phyloP scores from a whole-genome alignment of 2,329 filamentous ascomycete species.

The Paraphoma chrysanthemicola region DNA sequence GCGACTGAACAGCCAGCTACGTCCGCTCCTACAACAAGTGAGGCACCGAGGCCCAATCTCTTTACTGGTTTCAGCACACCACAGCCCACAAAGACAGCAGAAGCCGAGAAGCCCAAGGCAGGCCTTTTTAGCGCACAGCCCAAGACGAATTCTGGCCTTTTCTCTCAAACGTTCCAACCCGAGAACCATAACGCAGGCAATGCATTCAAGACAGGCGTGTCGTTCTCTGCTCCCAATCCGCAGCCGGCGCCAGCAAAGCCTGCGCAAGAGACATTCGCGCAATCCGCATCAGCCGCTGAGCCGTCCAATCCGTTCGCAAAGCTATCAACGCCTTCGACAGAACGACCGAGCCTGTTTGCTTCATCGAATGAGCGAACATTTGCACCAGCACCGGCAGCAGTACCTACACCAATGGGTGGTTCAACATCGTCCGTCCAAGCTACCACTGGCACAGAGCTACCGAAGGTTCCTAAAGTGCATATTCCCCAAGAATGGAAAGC shows the following conservation, averaged over 20 bases:
- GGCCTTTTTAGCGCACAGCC: constrained; percentile 28
- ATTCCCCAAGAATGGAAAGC: constrained; percentile 35
- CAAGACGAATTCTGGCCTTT: constrained; percentile 26
- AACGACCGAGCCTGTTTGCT: constrained; percentile 21
- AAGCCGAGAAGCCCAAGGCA: constrained; percentile 19
- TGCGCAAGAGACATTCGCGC: constrained; percentile 14
- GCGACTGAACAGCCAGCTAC: background rate
- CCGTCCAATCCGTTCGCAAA: constrained; percentile 23
- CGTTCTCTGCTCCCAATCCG: constrained; percentile 13
- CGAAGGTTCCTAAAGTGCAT: constrained; percentile 33
- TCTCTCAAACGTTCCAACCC: constrained; percentile 23
- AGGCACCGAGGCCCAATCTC: constrained; percentile 19
- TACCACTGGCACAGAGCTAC: constrained; percentile 16
- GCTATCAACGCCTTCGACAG: constrained; percentile 16
- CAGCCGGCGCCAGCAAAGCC: constrained; percentile 8
- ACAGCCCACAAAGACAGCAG: constrained; percentile 24
- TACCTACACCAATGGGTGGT: constrained; percentile 18
- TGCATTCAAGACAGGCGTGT: constrained; percentile 15
- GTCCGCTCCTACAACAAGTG: constrained; percentile 2
- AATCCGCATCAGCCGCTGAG: constrained; percentile 13
- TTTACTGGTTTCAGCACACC: constrained; percentile 33
- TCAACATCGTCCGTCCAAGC: constrained; percentile 4
- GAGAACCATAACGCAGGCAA: constrained; percentile 15
- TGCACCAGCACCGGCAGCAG: constrained; percentile 15
- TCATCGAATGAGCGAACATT: constrained; percentile 17